Evolutionary conservation across 805 yeast genomes (phyloP), one percentile per base, ranked within the genome.

Genomic region (Ogataea trehaloabstinens): DNA sequence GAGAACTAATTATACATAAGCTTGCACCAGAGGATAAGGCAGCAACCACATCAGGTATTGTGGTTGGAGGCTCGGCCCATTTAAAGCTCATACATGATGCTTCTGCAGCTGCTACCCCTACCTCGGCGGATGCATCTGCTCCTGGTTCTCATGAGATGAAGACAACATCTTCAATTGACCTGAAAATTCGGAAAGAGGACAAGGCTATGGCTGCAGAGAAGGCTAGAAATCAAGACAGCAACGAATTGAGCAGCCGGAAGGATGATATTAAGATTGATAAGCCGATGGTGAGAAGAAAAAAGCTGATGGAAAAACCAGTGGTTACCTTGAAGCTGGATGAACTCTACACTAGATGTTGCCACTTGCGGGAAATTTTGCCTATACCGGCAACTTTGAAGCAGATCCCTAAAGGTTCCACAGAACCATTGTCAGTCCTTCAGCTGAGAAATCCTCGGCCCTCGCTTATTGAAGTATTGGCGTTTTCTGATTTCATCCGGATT

Each of bases 271-370:
- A 72, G 42, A 83, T 85, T 49, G 95, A 85, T 55, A 83, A 78
- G 44, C 91, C 91, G 2, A 73, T 84, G 69, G 59, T 62, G n/a
- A 58, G 52, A 38, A 56, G 68, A 38, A 57, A 55, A 33, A 52
- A 53, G 37, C 51, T 46, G 29, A 64, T 64, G 68, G 67, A 59
- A 5, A 59, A 52, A 16, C 69, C 69, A 1, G 55, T 60, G 8
- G 69, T 64, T 7, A 64, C 68, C 8, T 46, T 64, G 35, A 64
- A 64, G 24, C 73, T 84, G 37, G 96, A 87, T 51, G 73, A 79
- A 32, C 70, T 91, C 54, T 90, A 90, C 62, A 87, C 96, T 1
- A 70, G 97, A 48, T 91, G 97, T 60, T 90, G 97, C 58, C 97
- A 90, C 60, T 67, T 90, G 42, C 70, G 97, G 39, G 97, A 90